phyloP scores from a whole-genome alignment of 2,329 filamentous ascomycete species.

The Aspergillus sp. region DNA sequence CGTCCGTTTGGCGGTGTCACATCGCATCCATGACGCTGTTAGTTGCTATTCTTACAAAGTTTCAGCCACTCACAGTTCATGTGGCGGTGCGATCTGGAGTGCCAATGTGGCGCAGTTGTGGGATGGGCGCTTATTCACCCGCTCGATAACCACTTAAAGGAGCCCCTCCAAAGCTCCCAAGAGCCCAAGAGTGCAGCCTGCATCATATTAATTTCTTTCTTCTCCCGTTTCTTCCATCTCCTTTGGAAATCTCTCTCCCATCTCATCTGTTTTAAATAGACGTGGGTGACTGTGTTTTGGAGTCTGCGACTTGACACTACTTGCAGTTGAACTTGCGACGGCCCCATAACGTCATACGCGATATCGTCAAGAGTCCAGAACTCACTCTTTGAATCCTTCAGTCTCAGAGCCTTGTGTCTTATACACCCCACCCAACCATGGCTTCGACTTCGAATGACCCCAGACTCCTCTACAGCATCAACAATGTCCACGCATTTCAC shows the following conservation, averaged over 20 bases:
- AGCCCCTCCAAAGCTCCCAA: constrained; percentile 6
- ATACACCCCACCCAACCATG: constrained; percentile 17
- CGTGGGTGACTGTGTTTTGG: not conserved
- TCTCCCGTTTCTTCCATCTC: constrained; percentile 5
- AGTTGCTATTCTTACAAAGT: constrained; percentile 10
- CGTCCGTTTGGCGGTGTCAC: not conserved
- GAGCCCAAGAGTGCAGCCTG: constrained; percentile 16
- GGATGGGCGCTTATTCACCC: constrained; percentile 15
- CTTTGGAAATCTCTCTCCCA: not conserved
- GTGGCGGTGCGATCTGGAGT: constrained; percentile 25
- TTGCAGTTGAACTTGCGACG: not conserved
- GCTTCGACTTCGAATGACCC: constrained; percentile 34
- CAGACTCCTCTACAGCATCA: constrained; percentile 53
- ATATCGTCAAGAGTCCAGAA: not conserved
- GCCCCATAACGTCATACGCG: constrained; percentile 1
- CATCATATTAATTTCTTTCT: constrained; percentile 2
- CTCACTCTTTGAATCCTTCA: not conserved
- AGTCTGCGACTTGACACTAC: not conserved
- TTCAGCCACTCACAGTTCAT: constrained; percentile 8
- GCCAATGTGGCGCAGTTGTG: constrained; percentile 26
- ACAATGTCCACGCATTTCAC: constrained; percentile 87
- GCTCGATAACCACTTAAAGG: constrained; percentile 1
- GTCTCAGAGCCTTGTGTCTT: not conserved
- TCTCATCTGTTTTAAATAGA: not conserved
- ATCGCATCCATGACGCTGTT: not conserved